Base-by-base conservation (phyloP, 495 filamentous ascomycete species). In the Trichoderma asperelloides region DNA sequence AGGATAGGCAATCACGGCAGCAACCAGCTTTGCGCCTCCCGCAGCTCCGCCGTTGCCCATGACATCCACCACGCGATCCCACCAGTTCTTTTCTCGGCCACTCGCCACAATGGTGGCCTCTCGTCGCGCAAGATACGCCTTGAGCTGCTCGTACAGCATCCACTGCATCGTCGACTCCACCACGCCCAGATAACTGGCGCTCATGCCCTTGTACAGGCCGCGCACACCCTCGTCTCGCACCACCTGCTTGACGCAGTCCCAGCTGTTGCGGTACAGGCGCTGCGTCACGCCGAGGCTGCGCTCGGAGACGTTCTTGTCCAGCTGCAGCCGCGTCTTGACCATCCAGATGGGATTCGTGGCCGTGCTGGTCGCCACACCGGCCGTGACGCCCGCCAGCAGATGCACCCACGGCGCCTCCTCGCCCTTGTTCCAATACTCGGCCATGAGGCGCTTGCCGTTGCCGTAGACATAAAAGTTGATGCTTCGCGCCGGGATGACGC, bases 311-410 rank as follows among this genome's bases (percentile, higher is more conserved):
- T 86, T 86, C 75, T 88, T 91, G 73, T 96, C 92, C 11, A 96
- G 87, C 79, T 96, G 92, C 67, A 96, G 70, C 51, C 92, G 84
- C 28, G 92, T 96, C 80, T 96, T 96, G 65, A 96, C 85, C 62
- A 96, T 81, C 92, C 92, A 96, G 68, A 96, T 96, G 2, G 92
- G 92, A 76, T 96, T 96, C 21, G 92, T 96, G 21, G 88, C 91
- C 3, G 92, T 95, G 23, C 88, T 87, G 0, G 92, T 96, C 23
- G 87, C 86, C 43, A 96, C 80, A 37, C 92, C 92, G 1, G 92
- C 91, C 39, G 81, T 78, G 28, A 87, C 86, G 13, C 89, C 92
- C 5, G 90, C 87, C 67, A 82, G 82, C 0, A 93, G 81, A 75
- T 96, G 92, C 7, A 94, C 85, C 74, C 83, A 84, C 0, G 89